Conservation (phyloP, 176 grass and related monocot species). For the Paspalum notatum region DNA sequence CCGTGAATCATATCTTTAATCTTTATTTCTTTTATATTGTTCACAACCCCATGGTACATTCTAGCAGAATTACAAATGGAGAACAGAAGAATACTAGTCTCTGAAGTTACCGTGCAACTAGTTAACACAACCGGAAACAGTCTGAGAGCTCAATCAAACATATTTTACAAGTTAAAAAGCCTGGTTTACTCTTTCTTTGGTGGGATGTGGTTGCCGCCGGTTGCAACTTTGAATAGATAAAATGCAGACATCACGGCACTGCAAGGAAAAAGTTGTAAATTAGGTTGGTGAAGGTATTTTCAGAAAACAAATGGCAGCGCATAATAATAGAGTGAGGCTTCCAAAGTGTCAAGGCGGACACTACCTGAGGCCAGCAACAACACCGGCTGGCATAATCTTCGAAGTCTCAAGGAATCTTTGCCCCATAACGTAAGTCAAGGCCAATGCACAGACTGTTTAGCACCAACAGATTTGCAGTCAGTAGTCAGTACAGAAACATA, state of each 20-base stretch:
- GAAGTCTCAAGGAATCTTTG: conserved; percentile 86
- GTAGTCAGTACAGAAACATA: neutral
- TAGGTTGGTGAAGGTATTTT: neutral
- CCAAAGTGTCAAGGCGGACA: neutral
- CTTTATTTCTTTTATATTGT: conserved; percentile 41
- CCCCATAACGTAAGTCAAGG: conserved; percentile 80
- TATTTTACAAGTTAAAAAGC: conserved; percentile 25
- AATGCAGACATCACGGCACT: conserved; percentile 75
- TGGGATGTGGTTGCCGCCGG: conserved; percentile 80
- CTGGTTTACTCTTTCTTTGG: conserved; percentile 67
- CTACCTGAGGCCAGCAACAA: conserved; percentile 87
- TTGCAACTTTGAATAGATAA: conserved; percentile 89
- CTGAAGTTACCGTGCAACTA: conserved; percentile 6
- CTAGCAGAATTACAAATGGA: conserved; percentile 5
- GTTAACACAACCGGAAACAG: neutral
- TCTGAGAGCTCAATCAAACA: conserved; percentile 21
- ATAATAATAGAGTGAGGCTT: conserved; percentile 13
- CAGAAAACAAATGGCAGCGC: neutral
- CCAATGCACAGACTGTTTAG: conserved; percentile 71
- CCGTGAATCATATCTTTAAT: neutral
- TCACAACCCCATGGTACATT: conserved; percentile 18
- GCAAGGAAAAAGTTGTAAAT: conserved; percentile 17
- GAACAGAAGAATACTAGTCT: neutral
- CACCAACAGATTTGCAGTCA: conserved; percentile 36
- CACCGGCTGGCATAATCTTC: conserved; percentile 92